Evolutionary conservation across 495 filamentous ascomycete genomes (phyloP).

Genomic region (Rostrohypoxylon terebratum): DNA sequence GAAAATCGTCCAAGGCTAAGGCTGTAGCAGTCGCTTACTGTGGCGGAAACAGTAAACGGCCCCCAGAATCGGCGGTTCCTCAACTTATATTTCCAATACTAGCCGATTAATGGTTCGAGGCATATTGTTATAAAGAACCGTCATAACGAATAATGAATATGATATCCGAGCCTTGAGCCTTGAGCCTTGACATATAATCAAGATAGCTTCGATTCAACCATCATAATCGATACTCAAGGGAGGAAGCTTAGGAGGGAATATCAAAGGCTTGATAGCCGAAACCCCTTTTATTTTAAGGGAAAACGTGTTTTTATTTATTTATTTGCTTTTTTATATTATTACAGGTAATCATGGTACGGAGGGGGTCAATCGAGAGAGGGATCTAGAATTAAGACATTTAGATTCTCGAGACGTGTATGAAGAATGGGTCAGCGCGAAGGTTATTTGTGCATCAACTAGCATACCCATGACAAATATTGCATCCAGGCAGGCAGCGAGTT

Average conservation of each 20-base stretch:
- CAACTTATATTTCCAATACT: background rate
- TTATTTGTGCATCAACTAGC: conserved; percentile 15
- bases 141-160: background rate
- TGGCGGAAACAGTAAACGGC: background rate
- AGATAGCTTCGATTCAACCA: background rate
- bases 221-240: background rate
- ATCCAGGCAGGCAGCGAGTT: conserved; percentile 6
- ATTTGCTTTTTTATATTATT: conserved; percentile 8
- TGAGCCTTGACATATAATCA: conserved; percentile 13
- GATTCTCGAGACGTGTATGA: conserved; percentile 1
- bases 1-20: background rate
- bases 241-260: background rate
- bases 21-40: background rate
- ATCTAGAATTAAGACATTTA: background rate
- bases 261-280: background rate
- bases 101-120: background rate
- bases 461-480: conserved; percentile 13
- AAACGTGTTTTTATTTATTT: conserved; percentile 4
- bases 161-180: conserved; percentile 2
- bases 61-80: background rate
- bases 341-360: background rate
- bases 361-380: background rate
- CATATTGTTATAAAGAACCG: background rate
- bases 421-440: conserved; percentile 9
- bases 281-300: background rate